phyloP scores from a whole-genome alignment of 73 alveolate species.

The Stentor roeselii region DNA sequence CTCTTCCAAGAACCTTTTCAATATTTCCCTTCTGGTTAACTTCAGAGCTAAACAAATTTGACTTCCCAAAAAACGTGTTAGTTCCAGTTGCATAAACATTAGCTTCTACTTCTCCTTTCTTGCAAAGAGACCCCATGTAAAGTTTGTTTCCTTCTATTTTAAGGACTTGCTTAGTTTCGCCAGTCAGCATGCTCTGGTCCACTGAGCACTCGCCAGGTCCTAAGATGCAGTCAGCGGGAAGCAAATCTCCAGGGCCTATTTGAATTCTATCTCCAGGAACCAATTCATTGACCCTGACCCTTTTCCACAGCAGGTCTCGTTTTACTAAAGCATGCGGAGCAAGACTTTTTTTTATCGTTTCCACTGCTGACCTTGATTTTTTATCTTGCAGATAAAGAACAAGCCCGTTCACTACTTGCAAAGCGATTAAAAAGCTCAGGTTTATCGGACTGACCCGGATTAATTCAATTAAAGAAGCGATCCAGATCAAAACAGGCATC shows the following conservation, averaged over 20 bases:
- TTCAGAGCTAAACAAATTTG: not conserved
- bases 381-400: too few relatives aligned
- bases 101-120: conserved; percentile 3
- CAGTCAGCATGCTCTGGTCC: conserved; percentile 13
- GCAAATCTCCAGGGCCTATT: conserved; percentile 33
- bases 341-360: not conserved
- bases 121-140: not conserved
- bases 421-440: too few relatives aligned
- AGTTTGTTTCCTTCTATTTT: not conserved
- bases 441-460: too few relatives aligned
- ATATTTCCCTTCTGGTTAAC: not conserved
- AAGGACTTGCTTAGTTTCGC: conserved; percentile 3
- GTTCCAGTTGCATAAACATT: conserved; percentile 11
- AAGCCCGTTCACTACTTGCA: too few relatives aligned
- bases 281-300: conserved; percentile 27
- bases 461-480: too few relatives aligned
- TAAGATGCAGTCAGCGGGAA: conserved; percentile 42
- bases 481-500: too few relatives aligned
- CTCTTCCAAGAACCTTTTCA: not conserved
- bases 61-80: conserved; percentile 21
- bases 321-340: conserved; percentile 10
- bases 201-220: conserved; percentile 21
- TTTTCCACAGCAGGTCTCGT: not conserved
- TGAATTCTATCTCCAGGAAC: conserved; percentile 41
- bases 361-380: not conserved